Percentiles rank a stretch among this genome's conserved stretches.
Evolutionary conservation across 164 flowering plant species (phyloP).

Genomic region (Dillenia turbinata): DNA sequence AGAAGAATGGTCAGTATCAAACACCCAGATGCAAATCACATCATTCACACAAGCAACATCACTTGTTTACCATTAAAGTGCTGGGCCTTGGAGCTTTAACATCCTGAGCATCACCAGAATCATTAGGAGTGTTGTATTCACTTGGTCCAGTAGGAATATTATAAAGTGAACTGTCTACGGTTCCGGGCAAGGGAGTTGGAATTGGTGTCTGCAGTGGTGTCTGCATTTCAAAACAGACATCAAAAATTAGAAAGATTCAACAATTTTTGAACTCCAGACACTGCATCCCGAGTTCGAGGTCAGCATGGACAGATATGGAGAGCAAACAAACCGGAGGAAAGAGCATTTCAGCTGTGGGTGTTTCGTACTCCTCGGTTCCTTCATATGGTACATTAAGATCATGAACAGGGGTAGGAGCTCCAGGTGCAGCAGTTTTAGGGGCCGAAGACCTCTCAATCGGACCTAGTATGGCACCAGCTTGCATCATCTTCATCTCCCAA

Average conservation of each 20-base stretch:
- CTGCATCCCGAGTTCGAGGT: too few relatives aligned
- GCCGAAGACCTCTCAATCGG: slow-evolving; percentile 60
- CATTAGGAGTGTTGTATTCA: slow-evolving; percentile 50
- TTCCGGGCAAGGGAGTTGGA: slow-evolving; percentile 62
- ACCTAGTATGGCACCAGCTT: slow-evolving; percentile 64
- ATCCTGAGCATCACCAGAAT: slow-evolving; percentile 42
- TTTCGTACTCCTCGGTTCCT: slow-evolving; percentile 91
- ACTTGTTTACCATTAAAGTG: slow-evolving; percentile 59
- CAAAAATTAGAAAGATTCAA: background rate
- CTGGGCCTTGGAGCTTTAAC: slow-evolving; percentile 70
- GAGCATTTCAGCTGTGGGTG: slow-evolving; percentile 94
- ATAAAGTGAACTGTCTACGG: slow-evolving; percentile 50
- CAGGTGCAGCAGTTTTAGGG: slow-evolving; percentile 35
- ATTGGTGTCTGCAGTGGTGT: slow-evolving; percentile 84
- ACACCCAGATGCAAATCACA: background rate
- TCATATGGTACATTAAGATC: slow-evolving; percentile 96
- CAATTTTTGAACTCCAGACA: too few relatives aligned
- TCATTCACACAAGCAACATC: background rate
- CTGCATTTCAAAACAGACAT: slow-evolving; percentile 24
- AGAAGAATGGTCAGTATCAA: background rate
- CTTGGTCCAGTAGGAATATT: slow-evolving; percentile 70
- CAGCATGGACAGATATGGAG: background rate
- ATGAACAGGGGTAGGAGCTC: slow-evolving; percentile 60
- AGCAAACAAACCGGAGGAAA: slow-evolving; percentile 78
- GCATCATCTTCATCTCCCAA: slow-evolving; percentile 94